These are phyloP conservation scores for Aspergillus flavus DNA, from an alignment of 2,329 filamentous ascomycete species.

Conservation along the genomic window DNA sequence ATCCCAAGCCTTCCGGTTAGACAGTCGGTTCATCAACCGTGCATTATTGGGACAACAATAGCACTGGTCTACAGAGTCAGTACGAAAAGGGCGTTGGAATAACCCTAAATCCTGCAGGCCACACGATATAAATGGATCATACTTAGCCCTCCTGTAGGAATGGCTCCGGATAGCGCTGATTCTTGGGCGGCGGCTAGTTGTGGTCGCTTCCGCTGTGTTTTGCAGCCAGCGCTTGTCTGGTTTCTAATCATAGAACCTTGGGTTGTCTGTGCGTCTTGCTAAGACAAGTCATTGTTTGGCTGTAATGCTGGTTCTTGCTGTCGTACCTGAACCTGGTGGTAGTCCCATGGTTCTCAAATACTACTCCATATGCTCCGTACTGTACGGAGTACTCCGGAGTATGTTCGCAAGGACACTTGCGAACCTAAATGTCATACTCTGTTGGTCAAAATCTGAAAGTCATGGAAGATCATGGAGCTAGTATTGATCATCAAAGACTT, in stretches of 20 bases:
- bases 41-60: neutral
- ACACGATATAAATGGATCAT: neutral
- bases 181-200: constrained; percentile 8
- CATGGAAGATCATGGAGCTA: neutral
- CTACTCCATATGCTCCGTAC: neutral
- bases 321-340: neutral
- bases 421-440: neutral
- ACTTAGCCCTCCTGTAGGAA: neutral
- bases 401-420: neutral
- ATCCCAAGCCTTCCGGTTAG: neutral
- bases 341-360: neutral
- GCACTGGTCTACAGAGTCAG: neutral
- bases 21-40: neutral
- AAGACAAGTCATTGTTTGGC: neutral
- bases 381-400: neutral
- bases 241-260: constrained; percentile 20
- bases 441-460: neutral
- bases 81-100: neutral
- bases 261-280: constrained; percentile 9
- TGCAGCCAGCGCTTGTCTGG: constrained; percentile 6
- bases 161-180: neutral
- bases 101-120: constrained; percentile 1
- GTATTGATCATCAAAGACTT: neutral
- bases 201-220: constrained; percentile 5
- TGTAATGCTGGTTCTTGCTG: neutral